Percentiles rank a stretch among this genome's conserved stretches.
Conservation (phyloP, 2,329 filamentous ascomycete species). For the Pseudogymnoascus sp. region DNA sequence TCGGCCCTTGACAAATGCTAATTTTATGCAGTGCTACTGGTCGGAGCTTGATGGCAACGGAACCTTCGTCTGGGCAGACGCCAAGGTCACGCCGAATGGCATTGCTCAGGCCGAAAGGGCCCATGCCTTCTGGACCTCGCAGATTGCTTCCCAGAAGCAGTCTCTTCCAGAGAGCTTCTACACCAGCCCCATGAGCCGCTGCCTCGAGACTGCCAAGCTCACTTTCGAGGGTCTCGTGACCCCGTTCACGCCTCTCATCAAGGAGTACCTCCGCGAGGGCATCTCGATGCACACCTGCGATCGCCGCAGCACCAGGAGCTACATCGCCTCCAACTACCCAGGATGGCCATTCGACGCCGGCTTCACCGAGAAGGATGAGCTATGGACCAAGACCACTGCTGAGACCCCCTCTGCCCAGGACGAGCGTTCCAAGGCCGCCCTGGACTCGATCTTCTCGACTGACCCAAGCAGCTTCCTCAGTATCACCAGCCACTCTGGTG, state of each 20-base stretch:
- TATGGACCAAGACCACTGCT: constrained; percentile 38
- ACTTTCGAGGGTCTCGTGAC: constrained; percentile 52
- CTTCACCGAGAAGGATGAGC: constrained; percentile 51
- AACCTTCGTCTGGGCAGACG: constrained; percentile 57
- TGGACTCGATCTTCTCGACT: constrained; percentile 51
- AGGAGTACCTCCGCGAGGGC: constrained; percentile 59
- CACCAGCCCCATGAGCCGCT: constrained; percentile 56
- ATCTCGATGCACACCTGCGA: constrained; percentile 66
- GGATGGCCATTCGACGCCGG: constrained; percentile 50
- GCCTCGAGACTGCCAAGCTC: constrained; percentile 54
- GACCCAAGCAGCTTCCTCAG: constrained; percentile 51
- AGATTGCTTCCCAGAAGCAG: constrained; percentile 47
- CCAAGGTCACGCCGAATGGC: constrained; percentile 53
- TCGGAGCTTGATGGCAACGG: constrained; percentile 56
- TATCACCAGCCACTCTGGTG: constrained; percentile 54
- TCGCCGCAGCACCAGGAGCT: constrained; percentile 47
- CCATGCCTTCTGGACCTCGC: constrained; percentile 51
- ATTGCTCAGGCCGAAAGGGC: constrained; percentile 51
- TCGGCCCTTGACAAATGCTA: background rate
- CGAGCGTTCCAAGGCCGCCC: constrained; percentile 40
- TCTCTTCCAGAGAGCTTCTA: constrained; percentile 60
- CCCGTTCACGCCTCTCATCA: constrained; percentile 55
- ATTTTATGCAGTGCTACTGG: constrained; percentile 53
- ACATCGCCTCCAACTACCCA: constrained; percentile 48
- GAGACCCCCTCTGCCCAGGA: constrained; percentile 43